A percentile compares a stretch with the other conserved stretches of the same genome.
Conservation (phyloP, 257 asterid species). For the Apocynum venetum region DNA sequence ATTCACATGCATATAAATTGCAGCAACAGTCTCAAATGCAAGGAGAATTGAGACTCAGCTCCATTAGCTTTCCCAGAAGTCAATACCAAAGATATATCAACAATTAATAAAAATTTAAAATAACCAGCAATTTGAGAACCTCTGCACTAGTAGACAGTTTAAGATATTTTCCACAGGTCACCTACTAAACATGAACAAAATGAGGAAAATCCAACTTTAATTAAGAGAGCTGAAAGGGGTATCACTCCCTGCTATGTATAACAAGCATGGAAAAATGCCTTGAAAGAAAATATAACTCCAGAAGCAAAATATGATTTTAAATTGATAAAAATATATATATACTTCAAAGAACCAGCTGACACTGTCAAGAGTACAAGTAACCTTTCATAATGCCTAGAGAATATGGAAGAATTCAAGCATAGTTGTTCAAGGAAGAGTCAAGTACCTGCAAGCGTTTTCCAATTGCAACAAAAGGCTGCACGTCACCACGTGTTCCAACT, state of each 20-base stretch:
- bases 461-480: slow-evolving; percentile 94
- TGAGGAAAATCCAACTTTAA: background rate
- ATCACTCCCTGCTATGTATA: background rate
- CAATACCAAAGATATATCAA: background rate
- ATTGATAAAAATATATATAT: background rate
- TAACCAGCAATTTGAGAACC: background rate
- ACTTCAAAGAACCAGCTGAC: background rate
- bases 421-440: background rate
- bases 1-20: background rate
- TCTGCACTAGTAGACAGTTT: background rate
- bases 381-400: background rate
- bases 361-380: background rate
- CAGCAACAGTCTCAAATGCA: background rate
- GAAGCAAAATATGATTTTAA: background rate
- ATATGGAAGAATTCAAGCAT: background rate
- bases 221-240: background rate
- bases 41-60: background rate
- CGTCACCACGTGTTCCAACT: slow-evolving; percentile 98
- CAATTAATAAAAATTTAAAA: background rate
- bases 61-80: background rate
- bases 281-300: background rate
- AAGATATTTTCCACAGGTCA: background rate
- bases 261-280: background rate
- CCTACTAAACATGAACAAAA: background rate
- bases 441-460: slow-evolving; percentile 78